A percentile compares a stretch with the other conserved stretches of the same genome.
These are phyloP conservation scores for Suhomyces bribrorum DNA, from an alignment of 1,139 yeast species.

Conservation along the genomic window DNA sequence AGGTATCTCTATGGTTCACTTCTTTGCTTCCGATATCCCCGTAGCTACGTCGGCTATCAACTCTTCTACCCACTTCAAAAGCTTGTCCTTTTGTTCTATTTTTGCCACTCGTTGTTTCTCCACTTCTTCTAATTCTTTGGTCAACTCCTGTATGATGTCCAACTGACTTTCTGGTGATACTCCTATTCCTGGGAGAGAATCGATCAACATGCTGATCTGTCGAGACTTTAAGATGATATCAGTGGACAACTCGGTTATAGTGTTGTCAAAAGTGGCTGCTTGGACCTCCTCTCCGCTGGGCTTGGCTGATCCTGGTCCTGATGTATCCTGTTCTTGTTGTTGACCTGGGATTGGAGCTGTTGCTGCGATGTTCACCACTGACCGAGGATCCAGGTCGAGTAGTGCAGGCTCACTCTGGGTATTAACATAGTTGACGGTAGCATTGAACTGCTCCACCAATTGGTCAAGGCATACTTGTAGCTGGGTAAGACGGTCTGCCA, in stretches of 20 bases:
- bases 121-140: constrained; percentile 59
- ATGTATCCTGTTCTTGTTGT: constrained; percentile 48
- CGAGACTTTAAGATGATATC: constrained; percentile 84
- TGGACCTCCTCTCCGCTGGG: constrained; percentile 17
- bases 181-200: constrained; percentile 90
- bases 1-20: background rate
- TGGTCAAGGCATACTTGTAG: constrained; percentile 90
- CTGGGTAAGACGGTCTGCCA: constrained; percentile 90
- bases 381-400: constrained; percentile 41
- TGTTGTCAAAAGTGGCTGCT: constrained; percentile 42
- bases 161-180: constrained; percentile 78
- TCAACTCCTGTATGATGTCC: constrained; percentile 60
- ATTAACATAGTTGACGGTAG: constrained; percentile 85
- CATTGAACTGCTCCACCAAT: constrained; percentile 87
- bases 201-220: constrained; percentile 83
- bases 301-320: constrained; percentile 12
- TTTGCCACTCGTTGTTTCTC: constrained; percentile 62
- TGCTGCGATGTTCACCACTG: constrained; percentile 45
- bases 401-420: constrained; percentile 40
- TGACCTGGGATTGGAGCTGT: constrained; percentile 46
- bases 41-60: constrained; percentile 63
- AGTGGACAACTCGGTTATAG: constrained; percentile 71
- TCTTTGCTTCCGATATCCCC: constrained; percentile 49
- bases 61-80: constrained; percentile 66
- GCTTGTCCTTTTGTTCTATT: constrained; percentile 63